Evolutionary conservation across 371 early-diverging fungal species (phyloP), one percentile per base, ranked within the genome.

Genomic region (Ordospora colligata): DNA sequence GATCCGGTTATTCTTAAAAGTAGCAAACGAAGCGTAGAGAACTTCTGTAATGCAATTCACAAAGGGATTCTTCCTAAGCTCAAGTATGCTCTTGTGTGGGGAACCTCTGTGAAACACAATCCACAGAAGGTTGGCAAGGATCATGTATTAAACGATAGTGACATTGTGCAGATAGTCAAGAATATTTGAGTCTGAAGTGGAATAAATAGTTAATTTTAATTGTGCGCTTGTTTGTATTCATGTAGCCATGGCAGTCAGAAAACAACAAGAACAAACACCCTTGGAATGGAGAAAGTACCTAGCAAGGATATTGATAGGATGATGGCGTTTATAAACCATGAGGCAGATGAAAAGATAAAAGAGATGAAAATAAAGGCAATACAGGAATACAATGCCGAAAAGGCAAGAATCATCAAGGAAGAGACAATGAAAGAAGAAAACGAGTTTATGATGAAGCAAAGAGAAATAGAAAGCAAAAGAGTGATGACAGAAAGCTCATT

Each of bases 121-220:
- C 94, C 96, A 70, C 96, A 96, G 86, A 93, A 93, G 86, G 99
- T 98, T 43, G 99, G 99, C 69, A 89, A 90, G 80, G 95, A 94
- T 73, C 99, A 98, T 82, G 81, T 89, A 14, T 85, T 98, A 63
- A 83, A 86, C 46, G 97, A 98, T 83, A 95, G 95, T 85, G 99
- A 98, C 87, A 97, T 98, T 4, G 96, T 98, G n/a, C 95, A 95
- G 82, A 91, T 97, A 82, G 89, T 93, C 46, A 92, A 92, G 85
- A 87, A 87, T 50, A 66, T 82, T 32, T 84, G 79, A 67, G 37
- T 27, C n/a, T 4, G 32, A 47, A 27, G 3, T 21, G 12, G n/a
- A 53, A 47, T 49, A 66, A 68, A 68, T 68, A 23, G 11, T 53
- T 53, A 23, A 58, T 11, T 17, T 17, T 7, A 10, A 52, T 7